Conservation (phyloP, 2,329 filamentous ascomycete genomes). For the Ophiognomonia clavigignenti-juglandacearum region DNA sequence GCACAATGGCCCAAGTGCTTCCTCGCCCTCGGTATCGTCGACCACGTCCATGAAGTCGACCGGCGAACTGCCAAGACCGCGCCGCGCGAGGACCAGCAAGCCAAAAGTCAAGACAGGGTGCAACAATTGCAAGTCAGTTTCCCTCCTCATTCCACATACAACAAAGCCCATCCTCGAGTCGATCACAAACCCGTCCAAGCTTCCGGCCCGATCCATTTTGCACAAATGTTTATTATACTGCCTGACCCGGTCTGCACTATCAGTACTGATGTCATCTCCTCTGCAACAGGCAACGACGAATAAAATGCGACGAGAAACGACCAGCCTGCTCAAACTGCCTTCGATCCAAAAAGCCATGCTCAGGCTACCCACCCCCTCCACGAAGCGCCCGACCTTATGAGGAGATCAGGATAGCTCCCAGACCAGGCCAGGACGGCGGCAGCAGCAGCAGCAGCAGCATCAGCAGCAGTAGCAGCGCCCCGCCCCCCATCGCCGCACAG, state of each 20-base stretch:
- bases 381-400: conserved; percentile 41
- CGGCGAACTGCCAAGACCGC: conserved; percentile 19
- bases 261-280: conserved; percentile 13
- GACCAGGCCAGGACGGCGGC: conserved; percentile 23
- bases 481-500: conserved; percentile 16
- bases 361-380: conserved; percentile 56
- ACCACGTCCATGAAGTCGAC: conserved; percentile 22
- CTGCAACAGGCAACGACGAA: conserved; percentile 46
- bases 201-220: neutral
- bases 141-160: neutral
- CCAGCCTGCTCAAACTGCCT: conserved; percentile 57
- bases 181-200: conserved; percentile 3
- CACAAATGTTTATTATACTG: too few species aligned
- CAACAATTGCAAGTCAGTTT: conserved; percentile 63
- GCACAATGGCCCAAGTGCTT: conserved; percentile 7
- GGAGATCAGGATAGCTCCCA: conserved; percentile 46
- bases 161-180: neutral
- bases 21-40: conserved; percentile 7
- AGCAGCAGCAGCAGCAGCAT: too few species aligned
- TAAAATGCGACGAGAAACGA: conserved; percentile 63
- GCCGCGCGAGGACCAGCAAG: conserved; percentile 47
- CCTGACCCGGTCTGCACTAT: conserved; percentile 11
- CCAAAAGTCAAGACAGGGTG: conserved; percentile 65
- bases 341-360: conserved; percentile 52
- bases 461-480: too few species aligned